phyloP scores from a whole-genome alignment of 768 basidiomycete species.

The Tremella fuciformis region DNA sequence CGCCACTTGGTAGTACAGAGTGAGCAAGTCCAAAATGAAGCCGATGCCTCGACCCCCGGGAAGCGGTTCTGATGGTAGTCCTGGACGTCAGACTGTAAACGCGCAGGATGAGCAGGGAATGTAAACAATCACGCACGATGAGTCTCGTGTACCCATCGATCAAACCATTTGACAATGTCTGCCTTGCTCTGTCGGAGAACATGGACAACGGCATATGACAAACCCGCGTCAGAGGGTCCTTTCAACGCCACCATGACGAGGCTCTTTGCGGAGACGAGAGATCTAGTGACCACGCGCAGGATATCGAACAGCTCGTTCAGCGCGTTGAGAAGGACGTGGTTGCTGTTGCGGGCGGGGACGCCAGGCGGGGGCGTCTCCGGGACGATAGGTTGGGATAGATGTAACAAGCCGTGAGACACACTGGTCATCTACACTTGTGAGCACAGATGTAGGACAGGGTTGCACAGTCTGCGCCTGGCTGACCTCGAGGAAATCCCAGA shows the following conservation, averaged over 20 bases:
- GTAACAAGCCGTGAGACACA: slow-evolving; percentile 1
- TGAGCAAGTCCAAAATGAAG: slow-evolving; percentile 2
- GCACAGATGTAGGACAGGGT: neutral
- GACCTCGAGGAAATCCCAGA: slow-evolving; percentile 10
- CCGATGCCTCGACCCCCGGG: neutral
- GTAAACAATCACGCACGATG: neutral
- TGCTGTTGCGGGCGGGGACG: neutral
- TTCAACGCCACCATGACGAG: neutral
- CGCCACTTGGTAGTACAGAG: neutral
- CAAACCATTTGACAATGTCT: slow-evolving; percentile 2
- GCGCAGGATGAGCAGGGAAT: neutral
- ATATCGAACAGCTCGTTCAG: slow-evolving; percentile 9
- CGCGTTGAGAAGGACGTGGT: slow-evolving; percentile 4
- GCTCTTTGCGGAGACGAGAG: neutral
- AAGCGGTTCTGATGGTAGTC: neutral
- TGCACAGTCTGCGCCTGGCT: neutral
- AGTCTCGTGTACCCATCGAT: neutral
- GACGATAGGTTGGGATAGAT: neutral
- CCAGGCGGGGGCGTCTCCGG: slow-evolving; percentile 1
- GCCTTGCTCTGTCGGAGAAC: neutral
- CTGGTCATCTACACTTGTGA: neutral
- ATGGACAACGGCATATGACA: neutral
- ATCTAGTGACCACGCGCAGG: neutral
- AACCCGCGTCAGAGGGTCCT: neutral
- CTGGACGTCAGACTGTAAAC: neutral